phyloP scores from a whole-genome alignment of 2,329 filamentous ascomycete genomes.

The Xylariaceae sp. region DNA sequence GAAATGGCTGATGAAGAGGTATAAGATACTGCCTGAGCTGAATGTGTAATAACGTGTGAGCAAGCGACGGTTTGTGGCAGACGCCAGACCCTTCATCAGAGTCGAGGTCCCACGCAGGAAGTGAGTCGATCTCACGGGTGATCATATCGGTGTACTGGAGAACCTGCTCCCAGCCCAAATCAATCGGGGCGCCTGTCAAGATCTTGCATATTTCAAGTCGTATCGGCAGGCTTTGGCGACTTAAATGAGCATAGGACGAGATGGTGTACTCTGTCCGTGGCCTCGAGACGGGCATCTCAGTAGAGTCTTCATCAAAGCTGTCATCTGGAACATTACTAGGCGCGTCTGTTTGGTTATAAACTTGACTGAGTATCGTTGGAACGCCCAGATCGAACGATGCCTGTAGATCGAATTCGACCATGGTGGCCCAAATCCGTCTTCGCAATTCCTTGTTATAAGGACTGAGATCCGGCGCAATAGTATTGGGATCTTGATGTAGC shows the following conservation, averaged over 20 bases:
- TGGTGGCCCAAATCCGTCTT: conserved; percentile 55
- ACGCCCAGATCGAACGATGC: conserved; percentile 56
- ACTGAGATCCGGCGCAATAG: conserved; percentile 50
- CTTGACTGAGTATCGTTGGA: conserved; percentile 52
- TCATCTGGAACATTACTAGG: conserved; percentile 55
- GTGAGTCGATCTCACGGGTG: conserved; percentile 54
- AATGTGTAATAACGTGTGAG: conserved; percentile 56
- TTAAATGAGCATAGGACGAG: conserved; percentile 54
- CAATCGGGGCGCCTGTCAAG: conserved; percentile 48
- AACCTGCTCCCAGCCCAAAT: conserved; percentile 57
- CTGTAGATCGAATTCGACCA: conserved; percentile 58
- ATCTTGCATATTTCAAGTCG: conserved; percentile 54
- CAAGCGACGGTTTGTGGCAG: conserved; percentile 51
- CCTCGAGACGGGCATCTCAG: conserved; percentile 46
- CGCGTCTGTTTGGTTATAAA: conserved; percentile 51
- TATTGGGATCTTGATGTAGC: conserved; percentile 54
- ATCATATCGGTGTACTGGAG: conserved; percentile 58
- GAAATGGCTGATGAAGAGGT: conserved; percentile 55
- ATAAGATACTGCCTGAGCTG: conserved; percentile 59
- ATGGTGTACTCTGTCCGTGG: conserved; percentile 51
- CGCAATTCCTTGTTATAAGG: conserved; percentile 60
- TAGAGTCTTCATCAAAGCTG: conserved; percentile 50
- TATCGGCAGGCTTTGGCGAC: conserved; percentile 50
- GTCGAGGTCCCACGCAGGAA: conserved; percentile 51
- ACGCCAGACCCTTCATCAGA: conserved; percentile 36